These are phyloP conservation scores for Lentinula edodes DNA, from an alignment of 768 basidiomycete species.

Conservation along the genomic window DNA sequence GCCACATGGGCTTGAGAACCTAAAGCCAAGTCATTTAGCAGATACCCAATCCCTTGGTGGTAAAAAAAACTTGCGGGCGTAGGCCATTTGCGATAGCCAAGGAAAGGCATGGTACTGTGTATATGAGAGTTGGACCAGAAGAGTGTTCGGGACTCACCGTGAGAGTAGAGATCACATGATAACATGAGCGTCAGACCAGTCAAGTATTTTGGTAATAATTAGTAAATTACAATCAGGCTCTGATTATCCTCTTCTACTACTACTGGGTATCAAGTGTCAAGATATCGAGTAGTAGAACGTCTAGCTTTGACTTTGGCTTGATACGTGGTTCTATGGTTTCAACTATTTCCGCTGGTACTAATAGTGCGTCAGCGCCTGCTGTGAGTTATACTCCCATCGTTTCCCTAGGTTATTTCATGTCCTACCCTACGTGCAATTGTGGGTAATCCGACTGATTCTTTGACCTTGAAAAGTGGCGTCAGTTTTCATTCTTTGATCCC, in stretches of 20 bases:
- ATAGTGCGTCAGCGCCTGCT: slow-evolving; percentile 20
- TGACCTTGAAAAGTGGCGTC: slow-evolving; percentile 58
- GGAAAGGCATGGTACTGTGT: slow-evolving; percentile 52
- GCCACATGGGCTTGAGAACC: slow-evolving; percentile 74
- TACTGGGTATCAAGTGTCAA: too few species aligned
- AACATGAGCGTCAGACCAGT: not conserved
- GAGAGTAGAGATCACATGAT: slow-evolving; percentile 3
- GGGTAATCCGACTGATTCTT: not conserved
- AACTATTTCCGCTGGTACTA: slow-evolving; percentile 19
- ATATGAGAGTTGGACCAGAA: not conserved
- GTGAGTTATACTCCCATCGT: slow-evolving; percentile 11
- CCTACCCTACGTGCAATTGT: not conserved
- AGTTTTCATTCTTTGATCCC: slow-evolving; percentile 87
- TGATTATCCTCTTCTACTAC: too few species aligned
- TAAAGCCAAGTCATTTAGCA: slow-evolving; percentile 21
- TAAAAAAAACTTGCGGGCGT: slow-evolving; percentile 54
- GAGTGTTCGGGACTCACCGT: not conserved
- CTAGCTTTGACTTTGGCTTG: too few species aligned
- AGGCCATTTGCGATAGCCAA: slow-evolving; percentile 78
- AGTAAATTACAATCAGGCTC: too few species aligned
- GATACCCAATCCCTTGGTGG: slow-evolving; percentile 7
- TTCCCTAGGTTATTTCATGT: not conserved
- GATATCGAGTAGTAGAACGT: too few species aligned
- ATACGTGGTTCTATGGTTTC: slow-evolving; percentile 19
- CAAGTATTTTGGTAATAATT: too few species aligned